Evolutionary conservation across 345 rosid genomes (phyloP).

Genomic region (Limnanthes douglasii): DNA sequence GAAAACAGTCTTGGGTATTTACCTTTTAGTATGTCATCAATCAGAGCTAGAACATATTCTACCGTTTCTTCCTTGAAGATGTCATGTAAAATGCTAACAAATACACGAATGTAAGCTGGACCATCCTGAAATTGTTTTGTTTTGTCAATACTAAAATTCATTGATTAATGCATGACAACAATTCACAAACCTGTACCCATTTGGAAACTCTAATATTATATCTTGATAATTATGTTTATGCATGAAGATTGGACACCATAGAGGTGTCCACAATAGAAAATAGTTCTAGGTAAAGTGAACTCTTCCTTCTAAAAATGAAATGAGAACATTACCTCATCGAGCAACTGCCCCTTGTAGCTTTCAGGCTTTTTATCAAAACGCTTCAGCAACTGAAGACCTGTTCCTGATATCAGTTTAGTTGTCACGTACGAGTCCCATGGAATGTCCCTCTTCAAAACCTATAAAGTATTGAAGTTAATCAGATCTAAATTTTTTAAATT

Average conservation of each 20-base stretch:
- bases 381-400: conserved; percentile 78
- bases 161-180: too few relatives aligned
- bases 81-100: conserved; percentile 77
- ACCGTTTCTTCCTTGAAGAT: conserved; percentile 92
- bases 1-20: conserved; percentile 1
- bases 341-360: conserved; percentile 67
- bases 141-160: not conserved
- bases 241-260: too few relatives aligned
- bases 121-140: conserved; percentile 57
- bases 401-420: conserved; percentile 75
- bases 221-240: too few relatives aligned
- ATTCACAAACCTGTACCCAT: too few relatives aligned
- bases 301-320: too few relatives aligned
- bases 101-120: conserved; percentile 70
- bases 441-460: conserved; percentile 92
- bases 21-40: conserved; percentile 92
- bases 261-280: too few relatives aligned
- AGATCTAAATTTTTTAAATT: conserved; percentile 2
- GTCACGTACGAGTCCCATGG: conserved; percentile 99
- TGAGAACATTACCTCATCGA: conserved; percentile 50
- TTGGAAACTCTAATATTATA: too few relatives aligned
- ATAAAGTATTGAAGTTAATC: conserved; percentile 5
- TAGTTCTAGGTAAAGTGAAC: too few relatives aligned
- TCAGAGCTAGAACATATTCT: conserved; percentile 88
- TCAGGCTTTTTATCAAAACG: conserved; percentile 76